Conservation (phyloP, 805 yeast genomes). For the Candida coleopterorum region DNA sequence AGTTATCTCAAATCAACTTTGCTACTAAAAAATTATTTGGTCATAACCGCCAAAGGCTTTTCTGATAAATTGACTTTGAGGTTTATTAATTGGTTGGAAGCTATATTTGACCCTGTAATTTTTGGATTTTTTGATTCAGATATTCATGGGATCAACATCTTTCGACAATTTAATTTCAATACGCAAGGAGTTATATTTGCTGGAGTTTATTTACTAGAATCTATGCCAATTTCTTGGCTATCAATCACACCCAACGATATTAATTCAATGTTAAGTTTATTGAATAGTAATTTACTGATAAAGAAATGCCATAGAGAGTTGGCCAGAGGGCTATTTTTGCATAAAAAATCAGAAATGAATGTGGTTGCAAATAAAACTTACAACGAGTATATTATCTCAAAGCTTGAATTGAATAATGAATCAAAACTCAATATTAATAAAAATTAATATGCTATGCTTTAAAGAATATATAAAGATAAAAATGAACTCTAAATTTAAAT, state of each 20-base stretch:
- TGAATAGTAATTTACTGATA: constrained; percentile 5
- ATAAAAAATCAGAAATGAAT: constrained; percentile 57
- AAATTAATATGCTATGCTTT: too few relatives aligned
- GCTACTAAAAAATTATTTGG: constrained; percentile 10
- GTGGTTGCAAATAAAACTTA: constrained; percentile 11
- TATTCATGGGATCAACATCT: constrained; percentile 56
- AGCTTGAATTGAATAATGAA: background rate
- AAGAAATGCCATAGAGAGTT: constrained; percentile 40
- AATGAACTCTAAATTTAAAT: too few relatives aligned
- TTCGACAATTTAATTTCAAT: constrained; percentile 31
- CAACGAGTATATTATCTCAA: constrained; percentile 1
- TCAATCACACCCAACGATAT: constrained; percentile 18
- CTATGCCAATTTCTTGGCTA: constrained; percentile 21
- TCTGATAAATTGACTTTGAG: constrained; percentile 54
- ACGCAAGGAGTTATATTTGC: constrained; percentile 17
- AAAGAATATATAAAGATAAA: too few relatives aligned
- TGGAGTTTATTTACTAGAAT: constrained; percentile 42
- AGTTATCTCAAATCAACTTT: constrained; percentile 11
- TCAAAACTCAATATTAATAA: background rate
- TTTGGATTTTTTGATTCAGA: constrained; percentile 58
- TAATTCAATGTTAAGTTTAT: constrained; percentile 14
- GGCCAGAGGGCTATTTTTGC: constrained; percentile 47
- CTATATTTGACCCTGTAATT: constrained; percentile 12
- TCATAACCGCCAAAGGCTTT: constrained; percentile 63
- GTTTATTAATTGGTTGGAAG: constrained; percentile 4